phyloP scores from a whole-genome alignment of 1,284 basidiomycete genomes.

The Cutaneotrichosporon cutaneum region DNA sequence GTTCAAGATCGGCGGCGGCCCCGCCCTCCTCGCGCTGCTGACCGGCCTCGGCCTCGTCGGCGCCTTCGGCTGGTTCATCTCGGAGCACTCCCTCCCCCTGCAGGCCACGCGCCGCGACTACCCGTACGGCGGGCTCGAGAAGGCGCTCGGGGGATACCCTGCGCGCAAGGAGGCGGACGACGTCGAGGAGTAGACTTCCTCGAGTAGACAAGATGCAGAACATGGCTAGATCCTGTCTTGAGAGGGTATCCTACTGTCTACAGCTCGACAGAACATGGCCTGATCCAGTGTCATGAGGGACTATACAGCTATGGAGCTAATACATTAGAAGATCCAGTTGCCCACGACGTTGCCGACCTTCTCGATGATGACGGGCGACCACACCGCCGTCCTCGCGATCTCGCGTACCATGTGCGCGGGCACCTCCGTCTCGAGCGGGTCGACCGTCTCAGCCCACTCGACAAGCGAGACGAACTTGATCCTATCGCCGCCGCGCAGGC shows the following conservation, averaged over 20 bases:
- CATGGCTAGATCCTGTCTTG: conserved; percentile 5
- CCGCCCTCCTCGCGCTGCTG: conserved; percentile 37
- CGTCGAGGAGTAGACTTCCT: conserved; percentile 36
- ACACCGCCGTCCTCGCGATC: not conserved
- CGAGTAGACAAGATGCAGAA: conserved; percentile 7
- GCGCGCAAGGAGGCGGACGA: conserved; percentile 37
- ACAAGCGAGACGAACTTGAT: not conserved
- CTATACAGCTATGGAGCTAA: no score
- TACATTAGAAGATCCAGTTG: not conserved
- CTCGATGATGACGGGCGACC: not conserved
- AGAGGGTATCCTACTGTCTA: no score
- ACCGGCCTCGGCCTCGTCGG: conserved; percentile 39
- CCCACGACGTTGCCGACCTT: not conserved
- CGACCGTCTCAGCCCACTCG: not conserved
- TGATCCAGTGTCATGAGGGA: no score
- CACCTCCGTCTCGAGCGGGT: not conserved
- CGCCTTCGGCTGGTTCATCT: conserved; percentile 38
- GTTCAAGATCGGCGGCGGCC: conserved; percentile 39
- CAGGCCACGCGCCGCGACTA: conserved; percentile 42
- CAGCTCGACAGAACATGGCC: no score
- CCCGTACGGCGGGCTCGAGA: conserved; percentile 49
- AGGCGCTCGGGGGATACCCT: conserved; percentile 45
- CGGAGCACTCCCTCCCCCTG: conserved; percentile 32
- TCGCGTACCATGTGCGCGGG: not conserved
- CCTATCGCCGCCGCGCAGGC: not conserved